phyloP scores from a whole-genome alignment of 768 basidiomycete genomes.

The Sporobolomyces phaffii region DNA sequence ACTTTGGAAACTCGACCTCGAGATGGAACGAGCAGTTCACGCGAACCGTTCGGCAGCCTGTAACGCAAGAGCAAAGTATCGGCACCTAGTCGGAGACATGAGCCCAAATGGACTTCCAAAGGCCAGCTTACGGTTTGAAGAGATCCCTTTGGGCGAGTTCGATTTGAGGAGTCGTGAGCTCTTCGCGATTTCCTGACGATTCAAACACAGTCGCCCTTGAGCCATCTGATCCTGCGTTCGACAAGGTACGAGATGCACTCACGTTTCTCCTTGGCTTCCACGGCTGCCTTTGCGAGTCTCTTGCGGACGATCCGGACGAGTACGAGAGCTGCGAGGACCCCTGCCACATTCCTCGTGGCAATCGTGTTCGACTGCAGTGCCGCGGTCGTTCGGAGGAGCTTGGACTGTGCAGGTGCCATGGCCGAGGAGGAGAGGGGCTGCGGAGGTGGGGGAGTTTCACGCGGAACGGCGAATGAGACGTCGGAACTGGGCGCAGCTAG shows the following conservation, averaged over 20 bases:
- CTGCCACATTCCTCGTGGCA: neutral
- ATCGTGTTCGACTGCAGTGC: neutral
- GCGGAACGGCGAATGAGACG: too few relatives aligned
- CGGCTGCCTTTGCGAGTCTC: neutral
- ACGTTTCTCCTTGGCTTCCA: constrained; percentile 20
- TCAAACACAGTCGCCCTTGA: too few relatives aligned
- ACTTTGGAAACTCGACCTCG: constrained; percentile 37
- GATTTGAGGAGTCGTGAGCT: constrained; percentile 37
- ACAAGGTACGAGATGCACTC: neutral
- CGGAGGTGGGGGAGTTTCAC: neutral
- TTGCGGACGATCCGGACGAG: neutral
- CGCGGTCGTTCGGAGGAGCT: neutral
- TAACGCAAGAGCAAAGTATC: neutral
- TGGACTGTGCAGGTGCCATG: constrained; percentile 25
- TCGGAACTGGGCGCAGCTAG: too few relatives aligned
- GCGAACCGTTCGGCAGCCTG: constrained; percentile 30
- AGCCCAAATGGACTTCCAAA: too few relatives aligned
- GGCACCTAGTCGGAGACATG: too few relatives aligned
- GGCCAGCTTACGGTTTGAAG: constrained; percentile 24
- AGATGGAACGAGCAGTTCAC: constrained; percentile 40
- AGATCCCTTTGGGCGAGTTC: constrained; percentile 37
- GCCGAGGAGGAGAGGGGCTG: neutral
- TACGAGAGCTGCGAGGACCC: constrained; percentile 1
- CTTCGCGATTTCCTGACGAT: neutral
- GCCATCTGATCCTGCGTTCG: neutral